Base-by-base conservation (phyloP, 73 alveolate species). In the Symbiodinium natans region DNA sequence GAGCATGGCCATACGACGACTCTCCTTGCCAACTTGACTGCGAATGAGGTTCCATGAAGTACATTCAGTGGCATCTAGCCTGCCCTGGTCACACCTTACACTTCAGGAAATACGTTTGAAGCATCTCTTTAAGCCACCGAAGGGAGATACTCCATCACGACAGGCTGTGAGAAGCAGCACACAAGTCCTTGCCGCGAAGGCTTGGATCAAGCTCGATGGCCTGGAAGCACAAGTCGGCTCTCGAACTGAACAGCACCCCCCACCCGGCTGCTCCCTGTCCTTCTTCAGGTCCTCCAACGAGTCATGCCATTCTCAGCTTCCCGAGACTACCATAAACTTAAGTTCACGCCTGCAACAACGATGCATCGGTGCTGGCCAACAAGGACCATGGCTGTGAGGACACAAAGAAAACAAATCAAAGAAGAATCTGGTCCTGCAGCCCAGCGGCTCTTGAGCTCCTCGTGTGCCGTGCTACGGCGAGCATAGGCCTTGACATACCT, bases 401-500 rank as follows among this genome's bases (percentile, higher is more conserved):
- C n/a, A 52, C n/a, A 52, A 52, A 10, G 71, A 11, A 52, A 15
- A 29, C 71, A 52, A 52, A 15, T 23, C 31, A 29, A n/a, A n/a
- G n/a, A n/a, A n/a, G n/a, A n/a, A n/a, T n/a, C n/a, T n/a, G 59
- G 59, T 9, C 59, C 13, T 46, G 59, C 21, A 25, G 36, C 19
- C 80, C 11, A 63, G 80, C 27, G 80, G 46, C 86, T 42, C 54
- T 92, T 34, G 73, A 92, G 82, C 84, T 92, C 92, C 85, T 92
- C 98, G 68, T 77, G 25, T 23, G 98, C 98, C 34, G 39, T 85
- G 56, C 98, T 92, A 71, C 98, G 98, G 38, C 98, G 68, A 9
- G 90, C 92, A 33, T 63, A 92, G 42, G 98, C 98, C 74, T 92
- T 80, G 56, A 68, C 88, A 29, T 90, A 90, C 97, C 97, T 90